phyloP scores from a whole-genome alignment of 192 early-diverging fungal genomes.

The Coemansia sp. region DNA sequence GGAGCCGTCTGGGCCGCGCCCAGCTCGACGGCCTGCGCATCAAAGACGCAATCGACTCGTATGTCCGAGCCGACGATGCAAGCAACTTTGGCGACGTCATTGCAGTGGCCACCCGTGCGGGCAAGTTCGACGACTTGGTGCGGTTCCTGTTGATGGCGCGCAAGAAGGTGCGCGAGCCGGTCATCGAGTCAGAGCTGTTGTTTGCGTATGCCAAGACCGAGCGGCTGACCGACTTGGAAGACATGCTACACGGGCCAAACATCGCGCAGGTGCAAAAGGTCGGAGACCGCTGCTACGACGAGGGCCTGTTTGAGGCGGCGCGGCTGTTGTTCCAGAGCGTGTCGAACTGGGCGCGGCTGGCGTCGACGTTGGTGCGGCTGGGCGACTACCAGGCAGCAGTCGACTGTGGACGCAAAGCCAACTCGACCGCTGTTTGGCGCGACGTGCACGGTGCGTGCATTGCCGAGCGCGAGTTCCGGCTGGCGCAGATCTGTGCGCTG shows the following conservation, averaged over 20 bases:
- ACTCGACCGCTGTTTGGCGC: slow-evolving; percentile 99
- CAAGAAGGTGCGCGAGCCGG: slow-evolving; percentile 90
- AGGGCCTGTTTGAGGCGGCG: slow-evolving; percentile 89
- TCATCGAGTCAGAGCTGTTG: slow-evolving; percentile 93
- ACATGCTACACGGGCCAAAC: slow-evolving; percentile 90
- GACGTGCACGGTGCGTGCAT: slow-evolving; percentile 98
- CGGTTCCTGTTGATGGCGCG: slow-evolving; percentile 96
- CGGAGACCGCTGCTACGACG: slow-evolving; percentile 94
- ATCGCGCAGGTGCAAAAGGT: slow-evolving; percentile 90
- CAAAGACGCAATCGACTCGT: slow-evolving; percentile 96
- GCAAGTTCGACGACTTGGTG: slow-evolving; percentile 93
- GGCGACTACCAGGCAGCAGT: slow-evolving; percentile 96
- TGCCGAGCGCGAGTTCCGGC: slow-evolving; percentile 88
- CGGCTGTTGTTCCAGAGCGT: slow-evolving; percentile 94
- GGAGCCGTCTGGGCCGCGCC: slow-evolving; percentile 94
- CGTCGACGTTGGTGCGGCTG: slow-evolving; percentile 93
- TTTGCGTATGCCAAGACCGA: slow-evolving; percentile 97
- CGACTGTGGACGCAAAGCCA: slow-evolving; percentile 98
- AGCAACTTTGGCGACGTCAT: slow-evolving; percentile 90
- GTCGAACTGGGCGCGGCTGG: slow-evolving; percentile 95
- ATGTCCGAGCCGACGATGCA: slow-evolving; percentile 93
- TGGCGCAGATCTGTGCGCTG: slow-evolving; percentile 98
- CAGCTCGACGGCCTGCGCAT: slow-evolving; percentile 88
- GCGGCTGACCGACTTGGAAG: slow-evolving; percentile 87
- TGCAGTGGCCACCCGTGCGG: slow-evolving; percentile 70